phyloP scores from a whole-genome alignment of 192 early-diverging fungal species.

The Coemansia sp. region DNA sequence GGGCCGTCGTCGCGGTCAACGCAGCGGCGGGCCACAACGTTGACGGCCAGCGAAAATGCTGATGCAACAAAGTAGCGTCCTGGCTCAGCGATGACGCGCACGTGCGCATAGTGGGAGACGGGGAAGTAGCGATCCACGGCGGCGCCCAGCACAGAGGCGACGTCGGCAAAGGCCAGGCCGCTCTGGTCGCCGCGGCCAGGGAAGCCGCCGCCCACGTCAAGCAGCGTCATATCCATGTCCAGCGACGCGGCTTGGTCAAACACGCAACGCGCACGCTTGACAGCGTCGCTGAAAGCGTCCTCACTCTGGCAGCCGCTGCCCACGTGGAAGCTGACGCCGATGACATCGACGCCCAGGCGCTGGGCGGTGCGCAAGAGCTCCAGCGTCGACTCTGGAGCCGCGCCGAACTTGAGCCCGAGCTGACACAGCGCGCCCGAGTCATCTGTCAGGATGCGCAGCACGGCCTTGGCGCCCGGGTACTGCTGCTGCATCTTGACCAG shows the following conservation, averaged over 20 bases:
- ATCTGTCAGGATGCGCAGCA: constrained; percentile 94
- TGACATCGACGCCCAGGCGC: constrained; percentile 79
- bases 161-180: constrained; percentile 81
- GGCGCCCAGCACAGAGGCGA: constrained; percentile 74
- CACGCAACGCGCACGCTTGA: constrained; percentile 76
- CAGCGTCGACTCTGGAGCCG: constrained; percentile 67
- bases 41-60: constrained; percentile 91
- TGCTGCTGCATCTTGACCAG: constrained; percentile 85
- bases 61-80: constrained; percentile 94
- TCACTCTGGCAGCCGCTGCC: constrained; percentile 93
- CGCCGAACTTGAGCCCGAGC: constrained; percentile 97
- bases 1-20: constrained; percentile 54
- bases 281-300: constrained; percentile 86
- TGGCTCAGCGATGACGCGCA: constrained; percentile 97
- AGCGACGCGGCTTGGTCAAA: constrained; percentile 82
- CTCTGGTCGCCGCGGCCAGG: constrained; percentile 73
- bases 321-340: constrained; percentile 96
- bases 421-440: constrained; percentile 91
- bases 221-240: constrained; percentile 73
- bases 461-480: constrained; percentile 80
- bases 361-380: constrained; percentile 72
- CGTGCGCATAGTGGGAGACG: constrained; percentile 39
- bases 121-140: constrained; percentile 83
- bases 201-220: constrained; percentile 95
- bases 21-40: constrained; percentile 88